Evolutionary conservation across 208 protist genomes (phyloP).

Genomic region (Herpetomonas samuelpessoai): DNA sequence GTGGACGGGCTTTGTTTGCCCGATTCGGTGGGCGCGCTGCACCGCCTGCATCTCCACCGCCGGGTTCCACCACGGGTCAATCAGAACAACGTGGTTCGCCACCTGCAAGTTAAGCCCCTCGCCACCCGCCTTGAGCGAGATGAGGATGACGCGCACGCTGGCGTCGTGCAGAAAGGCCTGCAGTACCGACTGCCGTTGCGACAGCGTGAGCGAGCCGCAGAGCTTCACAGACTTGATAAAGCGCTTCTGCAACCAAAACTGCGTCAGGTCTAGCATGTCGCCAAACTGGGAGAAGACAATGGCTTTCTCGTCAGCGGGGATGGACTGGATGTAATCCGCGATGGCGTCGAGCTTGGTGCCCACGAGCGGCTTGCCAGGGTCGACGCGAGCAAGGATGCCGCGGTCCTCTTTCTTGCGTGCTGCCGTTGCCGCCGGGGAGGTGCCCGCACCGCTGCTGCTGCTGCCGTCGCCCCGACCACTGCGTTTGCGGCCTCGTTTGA

Average conservation of each 20-base stretch:
- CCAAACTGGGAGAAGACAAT: conserved; percentile 97
- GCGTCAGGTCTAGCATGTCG: conserved; percentile 94
- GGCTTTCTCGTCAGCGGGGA: conserved; percentile 84
- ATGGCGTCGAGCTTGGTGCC: conserved; percentile 92
- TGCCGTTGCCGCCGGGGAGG: not conserved
- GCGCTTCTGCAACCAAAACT: conserved; percentile 76
- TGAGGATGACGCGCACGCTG: conserved; percentile 94
- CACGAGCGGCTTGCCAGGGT: conserved; percentile 70
- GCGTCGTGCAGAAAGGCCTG: conserved; percentile 78
- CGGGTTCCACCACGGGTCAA: conserved; percentile 98
- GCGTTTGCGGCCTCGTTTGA: not conserved
- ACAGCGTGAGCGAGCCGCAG: conserved; percentile 86
- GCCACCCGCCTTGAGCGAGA: conserved; percentile 98
- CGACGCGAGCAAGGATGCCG: conserved; percentile 67
- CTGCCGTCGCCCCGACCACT: conserved; percentile 8
- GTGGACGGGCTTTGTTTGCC: conserved; percentile 95
- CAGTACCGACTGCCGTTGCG: conserved; percentile 80
- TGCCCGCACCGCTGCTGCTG: not conserved
- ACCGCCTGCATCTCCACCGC: conserved; percentile 98
- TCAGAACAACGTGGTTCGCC: conserved; percentile 98
- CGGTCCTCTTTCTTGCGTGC: conserved; percentile 1
- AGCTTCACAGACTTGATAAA: conserved; percentile 86
- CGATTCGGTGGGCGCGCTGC: conserved; percentile 98
- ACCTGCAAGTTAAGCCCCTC: conserved; percentile 98
- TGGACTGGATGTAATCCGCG: conserved; percentile 69